Evolutionary conservation across 202 grass and related monocot species (phyloP).

Genomic region (Digitaria exilis): DNA sequence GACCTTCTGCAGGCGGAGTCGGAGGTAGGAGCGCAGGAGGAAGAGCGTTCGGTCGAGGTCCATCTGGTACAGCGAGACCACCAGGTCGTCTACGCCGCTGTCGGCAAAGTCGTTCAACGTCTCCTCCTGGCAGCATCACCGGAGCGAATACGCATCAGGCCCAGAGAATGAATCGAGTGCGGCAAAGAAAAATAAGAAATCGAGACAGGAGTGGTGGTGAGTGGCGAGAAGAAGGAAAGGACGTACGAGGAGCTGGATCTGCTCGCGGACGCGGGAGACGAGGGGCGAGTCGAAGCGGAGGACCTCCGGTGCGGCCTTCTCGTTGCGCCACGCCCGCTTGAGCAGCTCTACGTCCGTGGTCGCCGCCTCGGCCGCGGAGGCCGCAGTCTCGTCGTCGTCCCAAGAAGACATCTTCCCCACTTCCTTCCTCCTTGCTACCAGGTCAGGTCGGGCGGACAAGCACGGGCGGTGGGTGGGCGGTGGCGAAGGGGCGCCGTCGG

Average conservation of each 20-base stretch:
- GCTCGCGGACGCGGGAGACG: constrained; percentile 76
- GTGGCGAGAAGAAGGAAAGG: too few species aligned
- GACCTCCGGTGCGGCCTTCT: constrained; percentile 89
- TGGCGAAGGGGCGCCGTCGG: too few species aligned
- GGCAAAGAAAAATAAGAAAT: too few species aligned
- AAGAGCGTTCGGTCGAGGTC: constrained; percentile 85
- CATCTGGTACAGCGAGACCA: constrained; percentile 95
- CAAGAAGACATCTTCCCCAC: constrained; percentile 40
- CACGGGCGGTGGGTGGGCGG: background rate
- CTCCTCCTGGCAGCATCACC: constrained; percentile 56
- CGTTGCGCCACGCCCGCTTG: constrained; percentile 82
- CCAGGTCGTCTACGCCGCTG: constrained; percentile 69
- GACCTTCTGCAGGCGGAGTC: constrained; percentile 84
- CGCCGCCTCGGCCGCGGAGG: constrained; percentile 27
- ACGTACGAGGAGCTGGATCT: constrained; percentile 82
- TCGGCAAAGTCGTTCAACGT: constrained; percentile 72
- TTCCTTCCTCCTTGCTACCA: background rate
- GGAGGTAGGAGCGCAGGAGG: constrained; percentile 91
- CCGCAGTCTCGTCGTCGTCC: constrained; percentile 56
- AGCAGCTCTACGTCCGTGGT: constrained; percentile 77
- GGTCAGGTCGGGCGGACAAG: background rate
- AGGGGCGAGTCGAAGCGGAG: constrained; percentile 66
- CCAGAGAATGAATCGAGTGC: background rate
- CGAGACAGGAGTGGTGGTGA: too few species aligned
- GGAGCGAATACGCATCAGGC: background rate